Evolutionary conservation across 2,329 filamentous ascomycete species (phyloP).

Genomic region (Cladobotryum mycophilum): DNA sequence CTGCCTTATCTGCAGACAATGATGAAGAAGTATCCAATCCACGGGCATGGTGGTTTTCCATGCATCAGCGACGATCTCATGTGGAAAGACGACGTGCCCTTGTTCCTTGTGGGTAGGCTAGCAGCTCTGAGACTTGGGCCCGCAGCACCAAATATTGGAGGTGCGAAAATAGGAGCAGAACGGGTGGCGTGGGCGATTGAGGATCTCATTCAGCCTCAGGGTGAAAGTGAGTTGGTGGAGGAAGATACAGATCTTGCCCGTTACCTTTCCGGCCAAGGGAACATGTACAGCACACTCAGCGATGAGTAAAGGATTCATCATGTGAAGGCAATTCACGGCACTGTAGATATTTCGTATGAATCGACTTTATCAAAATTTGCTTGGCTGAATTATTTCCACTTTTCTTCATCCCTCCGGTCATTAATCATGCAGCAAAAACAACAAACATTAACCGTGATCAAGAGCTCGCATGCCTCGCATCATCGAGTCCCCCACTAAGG

Average conservation of each 20-base stretch:
- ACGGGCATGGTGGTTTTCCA: conserved; percentile 59
- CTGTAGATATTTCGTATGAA: background rate
- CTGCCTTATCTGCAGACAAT: conserved; percentile 58
- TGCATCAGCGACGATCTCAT: conserved; percentile 70
- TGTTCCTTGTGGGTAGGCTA: conserved; percentile 65
- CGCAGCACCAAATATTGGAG: conserved; percentile 66
- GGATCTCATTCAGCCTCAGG: conserved; percentile 35
- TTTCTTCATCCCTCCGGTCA: no score
- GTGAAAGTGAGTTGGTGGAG: conserved; percentile 3
- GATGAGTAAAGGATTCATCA: background rate
- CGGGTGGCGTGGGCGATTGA: conserved; percentile 65
- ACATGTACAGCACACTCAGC: conserved; percentile 26
- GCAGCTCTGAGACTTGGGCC: conserved; percentile 65
- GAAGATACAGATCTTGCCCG: conserved; percentile 15
- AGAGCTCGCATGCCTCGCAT: no score
- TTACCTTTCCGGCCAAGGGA: conserved; percentile 30
- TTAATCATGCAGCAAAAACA: no score
- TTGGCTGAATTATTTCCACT: no score
- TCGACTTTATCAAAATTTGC: no score
- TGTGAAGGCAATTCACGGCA: background rate
- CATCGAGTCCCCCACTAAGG: no score
- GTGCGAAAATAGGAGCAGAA: conserved; percentile 66
- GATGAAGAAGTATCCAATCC: conserved; percentile 52
- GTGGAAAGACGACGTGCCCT: conserved; percentile 66
- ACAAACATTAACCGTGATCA: no score